Evolutionary conservation across 148 eudicot genomes (phyloP).

Genomic region (Silene uniflora): DNA sequence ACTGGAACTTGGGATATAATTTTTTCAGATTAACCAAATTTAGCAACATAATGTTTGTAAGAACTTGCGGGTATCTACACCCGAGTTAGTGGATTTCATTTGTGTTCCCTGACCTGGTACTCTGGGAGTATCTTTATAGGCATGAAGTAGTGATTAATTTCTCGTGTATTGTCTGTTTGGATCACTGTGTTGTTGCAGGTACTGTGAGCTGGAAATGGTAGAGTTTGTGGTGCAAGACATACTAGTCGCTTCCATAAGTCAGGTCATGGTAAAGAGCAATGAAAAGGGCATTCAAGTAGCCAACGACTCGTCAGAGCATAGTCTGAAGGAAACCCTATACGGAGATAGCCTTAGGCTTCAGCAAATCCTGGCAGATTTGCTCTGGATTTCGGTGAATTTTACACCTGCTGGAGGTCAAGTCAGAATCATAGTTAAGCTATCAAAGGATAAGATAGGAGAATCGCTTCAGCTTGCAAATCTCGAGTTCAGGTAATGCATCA

Average conservation of each 20-base stretch:
- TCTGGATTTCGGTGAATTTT: constrained; percentile 60
- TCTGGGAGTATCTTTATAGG: too few species aligned
- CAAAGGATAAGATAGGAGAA: constrained; percentile 57
- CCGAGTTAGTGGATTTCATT: too few species aligned
- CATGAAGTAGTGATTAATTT: background rate
- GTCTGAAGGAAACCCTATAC: constrained; percentile 51
- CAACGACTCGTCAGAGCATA: constrained; percentile 38
- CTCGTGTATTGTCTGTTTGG: background rate
- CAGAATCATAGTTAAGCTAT: constrained; percentile 44
- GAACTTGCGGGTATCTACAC: too few species aligned
- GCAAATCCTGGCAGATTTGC: constrained; percentile 80
- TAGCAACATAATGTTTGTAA: too few species aligned
- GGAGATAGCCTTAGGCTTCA: constrained; percentile 88
- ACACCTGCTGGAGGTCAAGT: constrained; percentile 71
- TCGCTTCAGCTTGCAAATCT: constrained; percentile 70
- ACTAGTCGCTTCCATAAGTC: constrained; percentile 71
- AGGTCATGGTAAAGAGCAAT: constrained; percentile 69
- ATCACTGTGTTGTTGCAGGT: constrained; percentile 36
- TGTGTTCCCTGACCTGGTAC: too few species aligned
- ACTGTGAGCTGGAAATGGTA: constrained; percentile 81
- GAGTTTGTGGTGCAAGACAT: constrained; percentile 74
- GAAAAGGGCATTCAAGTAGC: constrained; percentile 60
- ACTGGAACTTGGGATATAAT: too few species aligned
- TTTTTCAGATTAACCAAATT: too few species aligned
- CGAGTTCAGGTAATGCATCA: constrained; percentile 68